Evolutionary conservation across 306 rosid species (phyloP).

Genomic region (Cucumis sativus): Cucumber_9930_V3 NC_026659.2:10986001-10986500

Average conservation of each 20-base stretch:
- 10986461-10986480: constrained; percentile 65
- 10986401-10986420: constrained; percentile 31
- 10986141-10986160: too few relatives aligned
- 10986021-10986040: too few relatives aligned
- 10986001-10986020: too few relatives aligned
- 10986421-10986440: constrained; percentile 32
- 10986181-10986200: not conserved
- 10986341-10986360: constrained; percentile 41
- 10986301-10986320: constrained; percentile 51
- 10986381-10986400: constrained; percentile 65
- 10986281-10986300: not conserved
- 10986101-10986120: too few relatives aligned
- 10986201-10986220: not conserved
- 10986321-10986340: constrained; percentile 51
- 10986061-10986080: too few relatives aligned
- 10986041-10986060: too few relatives aligned
- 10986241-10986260: not conserved
- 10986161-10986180: not conserved
- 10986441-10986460: constrained; percentile 14
- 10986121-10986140: too few relatives aligned
- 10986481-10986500: constrained; percentile 97
- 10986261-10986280: not conserved
- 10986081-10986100: too few relatives aligned
- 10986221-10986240: not conserved
- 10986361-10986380: constrained; percentile 45